Evolutionary conservation across 441 rosid genomes (phyloP).

Genomic region (Melastoma candidum): DNA sequence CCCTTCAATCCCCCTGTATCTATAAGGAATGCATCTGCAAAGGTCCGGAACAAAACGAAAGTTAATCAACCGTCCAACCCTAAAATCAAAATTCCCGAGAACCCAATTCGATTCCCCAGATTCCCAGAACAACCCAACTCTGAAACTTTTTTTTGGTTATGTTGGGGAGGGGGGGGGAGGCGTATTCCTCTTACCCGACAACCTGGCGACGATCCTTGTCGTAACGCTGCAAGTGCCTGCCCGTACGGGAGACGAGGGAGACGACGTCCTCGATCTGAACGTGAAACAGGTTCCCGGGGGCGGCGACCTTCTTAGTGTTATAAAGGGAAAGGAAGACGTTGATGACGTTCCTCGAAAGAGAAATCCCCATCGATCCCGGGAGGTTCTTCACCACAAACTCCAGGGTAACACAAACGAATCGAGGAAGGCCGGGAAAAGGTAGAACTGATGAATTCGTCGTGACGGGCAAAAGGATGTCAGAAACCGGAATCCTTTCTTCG

Average conservation of each 20-base stretch:
- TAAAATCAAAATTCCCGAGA: too few species aligned
- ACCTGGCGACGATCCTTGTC: slow-evolving; percentile 17
- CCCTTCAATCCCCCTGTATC: slow-evolving; percentile 7
- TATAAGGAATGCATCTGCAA: slow-evolving; percentile 20
- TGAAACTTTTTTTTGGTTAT: not conserved
- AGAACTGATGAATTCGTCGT: too few species aligned
- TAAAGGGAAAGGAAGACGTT: slow-evolving; percentile 3
- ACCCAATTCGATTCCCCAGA: too few species aligned
- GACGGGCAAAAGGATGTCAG: too few species aligned
- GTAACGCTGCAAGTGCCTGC: slow-evolving; percentile 23
- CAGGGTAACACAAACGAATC: not conserved
- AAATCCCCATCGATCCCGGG: slow-evolving; percentile 5
- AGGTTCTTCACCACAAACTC: not conserved
- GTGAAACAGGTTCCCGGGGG: not conserved
- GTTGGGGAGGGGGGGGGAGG: too few species aligned
- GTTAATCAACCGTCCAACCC: not conserved
- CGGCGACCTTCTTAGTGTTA: not conserved
- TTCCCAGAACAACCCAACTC: not conserved
- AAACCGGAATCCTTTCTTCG: too few species aligned
- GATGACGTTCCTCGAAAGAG: slow-evolving; percentile 9
- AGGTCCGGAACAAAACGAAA: not conserved
- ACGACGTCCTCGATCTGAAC: slow-evolving; percentile 12
- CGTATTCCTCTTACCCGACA: slow-evolving; percentile 13
- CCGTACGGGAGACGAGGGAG: slow-evolving; percentile 11
- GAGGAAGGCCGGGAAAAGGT: too few species aligned